Conservation (phyloP, 768 basidiomycete species). For the Russula brevipes region DNA sequence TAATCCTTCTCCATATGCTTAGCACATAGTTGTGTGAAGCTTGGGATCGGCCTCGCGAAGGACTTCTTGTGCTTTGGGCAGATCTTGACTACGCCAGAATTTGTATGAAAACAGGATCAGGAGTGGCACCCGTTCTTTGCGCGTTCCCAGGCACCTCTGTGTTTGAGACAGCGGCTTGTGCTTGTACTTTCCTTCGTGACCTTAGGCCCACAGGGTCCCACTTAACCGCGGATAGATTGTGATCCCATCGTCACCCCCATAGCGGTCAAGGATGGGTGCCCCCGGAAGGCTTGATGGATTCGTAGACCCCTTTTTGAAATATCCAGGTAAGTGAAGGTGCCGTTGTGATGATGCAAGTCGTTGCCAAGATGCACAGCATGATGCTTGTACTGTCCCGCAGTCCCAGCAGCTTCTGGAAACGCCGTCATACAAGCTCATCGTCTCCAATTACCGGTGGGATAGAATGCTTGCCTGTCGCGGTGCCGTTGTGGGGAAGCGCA, state of each 20-base stretch:
- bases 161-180: no score
- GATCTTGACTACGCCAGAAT: no score
- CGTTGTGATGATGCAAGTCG: neutral
- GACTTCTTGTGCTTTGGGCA: no score
- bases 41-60: no score
- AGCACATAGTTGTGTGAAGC: no score
- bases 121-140: no score
- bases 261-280: slow-evolving; percentile 13
- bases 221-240: neutral
- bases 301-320: slow-evolving; percentile 11
- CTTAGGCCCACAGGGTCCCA: no score
- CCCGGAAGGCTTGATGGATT: slow-evolving; percentile 7
- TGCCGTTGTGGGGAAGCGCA: slow-evolving; percentile 7
- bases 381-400: no score
- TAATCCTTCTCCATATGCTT: no score
- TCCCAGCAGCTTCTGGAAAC: neutral
- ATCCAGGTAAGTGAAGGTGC: neutral
- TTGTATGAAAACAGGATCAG: no score
- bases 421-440: slow-evolving; percentile 3
- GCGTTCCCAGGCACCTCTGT: no score
- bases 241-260: slow-evolving; percentile 1
- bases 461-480: slow-evolving; percentile 18
- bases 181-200: no score
- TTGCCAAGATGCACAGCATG: neutral
- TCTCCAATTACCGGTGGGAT: slow-evolving; percentile 1